phyloP scores from a whole-genome alignment of 164 flowering plant species.

The Liriodendron chinense region DNA sequence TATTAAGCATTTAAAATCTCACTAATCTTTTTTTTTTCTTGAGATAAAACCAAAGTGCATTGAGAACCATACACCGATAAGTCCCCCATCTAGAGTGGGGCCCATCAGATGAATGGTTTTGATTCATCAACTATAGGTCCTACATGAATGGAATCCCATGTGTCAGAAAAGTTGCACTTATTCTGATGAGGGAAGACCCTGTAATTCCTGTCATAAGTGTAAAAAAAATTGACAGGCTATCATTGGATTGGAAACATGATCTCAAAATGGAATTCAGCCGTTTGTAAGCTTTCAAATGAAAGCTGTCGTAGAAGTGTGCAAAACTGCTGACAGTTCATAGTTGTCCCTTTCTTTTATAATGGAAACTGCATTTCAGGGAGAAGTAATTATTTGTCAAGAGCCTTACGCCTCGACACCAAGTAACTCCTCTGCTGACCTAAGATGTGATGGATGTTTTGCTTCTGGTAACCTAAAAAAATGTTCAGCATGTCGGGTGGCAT shows the following conservation, averaged over 20 bases:
- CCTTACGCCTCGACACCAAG: constrained; percentile 78
- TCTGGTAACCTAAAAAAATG: constrained; percentile 64
- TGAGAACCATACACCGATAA: too few relatives aligned
- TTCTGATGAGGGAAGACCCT: neutral
- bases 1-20: too few relatives aligned
- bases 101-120: neutral
- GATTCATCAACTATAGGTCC: too few relatives aligned
- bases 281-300: neutral
- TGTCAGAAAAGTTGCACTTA: too few relatives aligned
- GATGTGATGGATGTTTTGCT: constrained; percentile 78
- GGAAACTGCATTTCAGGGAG: constrained; percentile 56
- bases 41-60: too few relatives aligned
- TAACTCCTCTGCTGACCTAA: constrained; percentile 35
- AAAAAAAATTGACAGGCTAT: too few relatives aligned
- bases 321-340: neutral
- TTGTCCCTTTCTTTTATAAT: neutral
- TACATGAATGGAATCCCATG: neutral
- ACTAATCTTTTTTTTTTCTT: too few relatives aligned
- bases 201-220: neutral
- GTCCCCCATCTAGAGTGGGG: too few relatives aligned
- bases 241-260: neutral
- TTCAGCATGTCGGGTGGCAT: constrained; percentile 74
- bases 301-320: neutral
- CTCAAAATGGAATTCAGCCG: neutral
- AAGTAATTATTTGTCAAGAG: constrained; percentile 69